Conservation (phyloP, 2,329 filamentous ascomycete species). For the Diplodia seriata region DNA sequence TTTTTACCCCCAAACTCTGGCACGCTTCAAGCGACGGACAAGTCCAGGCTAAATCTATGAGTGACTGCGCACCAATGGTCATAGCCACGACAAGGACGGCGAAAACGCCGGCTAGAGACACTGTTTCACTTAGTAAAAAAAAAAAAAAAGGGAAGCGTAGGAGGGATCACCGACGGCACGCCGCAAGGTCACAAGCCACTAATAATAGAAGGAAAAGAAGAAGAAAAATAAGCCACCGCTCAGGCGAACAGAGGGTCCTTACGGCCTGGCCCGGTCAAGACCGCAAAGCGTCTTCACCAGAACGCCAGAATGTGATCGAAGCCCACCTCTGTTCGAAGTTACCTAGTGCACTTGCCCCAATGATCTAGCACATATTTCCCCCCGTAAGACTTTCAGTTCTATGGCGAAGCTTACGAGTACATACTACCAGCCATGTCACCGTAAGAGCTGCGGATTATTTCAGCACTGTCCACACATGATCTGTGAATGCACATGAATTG, state of each 20-base stretch:
- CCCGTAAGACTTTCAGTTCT: background rate
- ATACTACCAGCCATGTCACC: too few species aligned
- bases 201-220: background rate
- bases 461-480: too few species aligned
- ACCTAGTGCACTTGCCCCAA: background rate
- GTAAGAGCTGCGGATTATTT: too few species aligned
- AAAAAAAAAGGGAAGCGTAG: background rate
- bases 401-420: too few species aligned
- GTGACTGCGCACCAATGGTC: background rate
- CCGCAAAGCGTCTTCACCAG: background rate
- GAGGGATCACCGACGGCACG: background rate
- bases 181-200: background rate
- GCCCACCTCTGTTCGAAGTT: background rate
- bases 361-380: background rate
- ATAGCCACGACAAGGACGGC: background rate
- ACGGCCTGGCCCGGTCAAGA: background rate
- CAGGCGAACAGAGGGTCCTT: too few species aligned
- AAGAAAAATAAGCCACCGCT: too few species aligned
- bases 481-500: background rate
- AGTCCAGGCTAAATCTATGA: too few species aligned
- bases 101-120: background rate
- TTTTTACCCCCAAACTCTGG: background rate
- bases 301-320: background rate
- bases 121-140: background rate
- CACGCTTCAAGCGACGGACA: background rate